Percentiles rank a stretch among this genome's conserved stretches.
Conservation (phyloP, 148 eudicot genomes). For the Vaccinium macrocarpon region DNA sequence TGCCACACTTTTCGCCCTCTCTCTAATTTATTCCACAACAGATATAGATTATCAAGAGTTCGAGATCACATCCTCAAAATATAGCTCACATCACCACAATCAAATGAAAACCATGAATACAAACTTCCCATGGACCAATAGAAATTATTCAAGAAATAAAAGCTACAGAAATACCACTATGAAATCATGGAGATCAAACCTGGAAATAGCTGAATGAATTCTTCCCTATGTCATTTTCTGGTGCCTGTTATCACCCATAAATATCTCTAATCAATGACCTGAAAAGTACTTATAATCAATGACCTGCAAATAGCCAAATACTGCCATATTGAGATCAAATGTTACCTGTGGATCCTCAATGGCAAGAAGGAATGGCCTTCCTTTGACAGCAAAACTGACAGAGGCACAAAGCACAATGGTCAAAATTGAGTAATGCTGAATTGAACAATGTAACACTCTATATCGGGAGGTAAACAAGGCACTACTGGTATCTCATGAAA, state of each 20-base stretch:
- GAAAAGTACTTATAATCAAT: too few relatives aligned
- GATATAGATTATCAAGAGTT: not conserved
- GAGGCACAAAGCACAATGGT: constrained; percentile 16
- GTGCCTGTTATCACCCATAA: constrained; percentile 51
- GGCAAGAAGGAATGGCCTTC: constrained; percentile 57
- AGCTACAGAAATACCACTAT: not conserved
- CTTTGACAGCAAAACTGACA: constrained; percentile 58
- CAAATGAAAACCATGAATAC: not conserved
- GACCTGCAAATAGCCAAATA: not conserved
- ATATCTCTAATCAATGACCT: constrained; percentile 14
- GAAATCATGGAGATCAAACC: constrained; percentile 38
- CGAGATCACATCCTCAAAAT: not conserved
- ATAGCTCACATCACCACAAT: not conserved
- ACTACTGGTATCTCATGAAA: not conserved
- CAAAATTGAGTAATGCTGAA: not conserved
- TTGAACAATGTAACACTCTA: constrained; percentile 2
- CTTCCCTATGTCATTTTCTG: constrained; percentile 96
- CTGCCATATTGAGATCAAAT: not conserved
- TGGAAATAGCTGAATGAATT: constrained; percentile 85
- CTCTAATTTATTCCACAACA: not conserved
- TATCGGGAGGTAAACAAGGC: not conserved
- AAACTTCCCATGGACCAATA: not conserved
- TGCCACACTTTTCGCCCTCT: not conserved
- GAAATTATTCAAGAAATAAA: constrained; percentile 3
- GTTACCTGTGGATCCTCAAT: constrained; percentile 95